Evolutionary conservation across 192 early-diverging fungal genomes (phyloP), one percentile per base, ranked within the genome.

Genomic region (Coemansia sp.): DNA sequence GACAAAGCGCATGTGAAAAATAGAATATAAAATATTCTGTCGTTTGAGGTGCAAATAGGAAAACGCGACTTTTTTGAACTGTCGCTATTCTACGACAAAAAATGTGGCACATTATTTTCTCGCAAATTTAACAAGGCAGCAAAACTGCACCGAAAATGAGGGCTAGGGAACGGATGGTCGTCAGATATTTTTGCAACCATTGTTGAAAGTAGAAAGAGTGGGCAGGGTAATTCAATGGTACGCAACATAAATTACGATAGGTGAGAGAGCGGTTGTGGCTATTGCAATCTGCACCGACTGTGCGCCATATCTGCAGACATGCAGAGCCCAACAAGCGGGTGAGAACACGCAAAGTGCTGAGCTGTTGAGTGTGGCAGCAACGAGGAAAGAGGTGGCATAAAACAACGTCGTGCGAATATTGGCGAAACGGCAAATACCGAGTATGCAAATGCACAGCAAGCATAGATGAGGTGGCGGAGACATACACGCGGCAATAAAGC

Each of bases 121-220:
- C 47, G 47, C 47, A 17, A 15, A 48, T 48, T 48, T 48, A n/a
- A 18, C 7, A n/a, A 8, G 20, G 18, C n/a, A 48, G 18, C 7
- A 48, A 5, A 48, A 18, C 18, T 48, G 47, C 47, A 17, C n/a
- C 47, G n/a, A 48, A 20, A 48, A 48, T 18, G 2, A 48, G 47
- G 47, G 47, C 47, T 48, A 18, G 47, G 47, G 47, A 48, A 21
- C 15, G 12, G 17, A 48, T 4, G 47, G 15, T 18, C 47, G 47
- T 48, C 47, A 48, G 47, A 48, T 48, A 48, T 48, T 48, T 34
- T 48, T 17, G 47, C 47, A 20, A 48, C 47, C 47, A 48, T 48
- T 48, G 47, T 48, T 48, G 18, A 1, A 18, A 8, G 7, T 18
- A 48, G 18, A n/a, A 48, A 48, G 47, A 48, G 47, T 48, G 47